These are phyloP conservation scores for Leishmania tropica DNA, from an alignment of 208 protist genomes.

Conservation along the genomic window DNA sequence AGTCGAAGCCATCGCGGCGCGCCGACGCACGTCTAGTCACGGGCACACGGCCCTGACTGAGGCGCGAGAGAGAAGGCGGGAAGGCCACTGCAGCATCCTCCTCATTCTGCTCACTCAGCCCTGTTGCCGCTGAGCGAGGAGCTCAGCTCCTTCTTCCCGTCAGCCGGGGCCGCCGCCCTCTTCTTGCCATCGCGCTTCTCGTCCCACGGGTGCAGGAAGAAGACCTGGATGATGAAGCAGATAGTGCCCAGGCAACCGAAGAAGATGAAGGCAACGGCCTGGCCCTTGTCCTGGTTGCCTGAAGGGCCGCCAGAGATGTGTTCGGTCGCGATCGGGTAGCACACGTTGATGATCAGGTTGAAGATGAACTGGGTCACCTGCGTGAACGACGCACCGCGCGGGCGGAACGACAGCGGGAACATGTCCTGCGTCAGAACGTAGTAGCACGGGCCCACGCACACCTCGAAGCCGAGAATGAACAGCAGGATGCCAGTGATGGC, in stretches of 20 bases:
- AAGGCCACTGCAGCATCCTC: not conserved
- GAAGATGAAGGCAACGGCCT: constrained; percentile 89
- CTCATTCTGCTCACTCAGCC: not conserved
- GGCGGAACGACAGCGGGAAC: constrained; percentile 83
- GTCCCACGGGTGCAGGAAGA: constrained; percentile 80
- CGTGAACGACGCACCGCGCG: constrained; percentile 65
- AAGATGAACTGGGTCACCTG: constrained; percentile 80
- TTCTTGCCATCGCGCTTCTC: constrained; percentile 30
- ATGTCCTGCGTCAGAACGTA: constrained; percentile 84
- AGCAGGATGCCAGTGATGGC: constrained; percentile 80
- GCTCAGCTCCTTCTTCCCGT: constrained; percentile 9
- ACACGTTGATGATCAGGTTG: constrained; percentile 90
- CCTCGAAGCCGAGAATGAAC: constrained; percentile 81
- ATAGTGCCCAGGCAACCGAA: constrained; percentile 70
- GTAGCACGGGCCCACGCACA: constrained; percentile 80
- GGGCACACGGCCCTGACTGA: not conserved
- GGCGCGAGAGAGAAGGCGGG: not conserved
- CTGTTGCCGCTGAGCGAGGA: not conserved
- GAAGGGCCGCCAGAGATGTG: constrained; percentile 78
- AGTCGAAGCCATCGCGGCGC: not conserved
- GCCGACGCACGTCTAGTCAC: not conserved
- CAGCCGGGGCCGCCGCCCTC: not conserved
- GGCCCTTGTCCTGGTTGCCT: constrained; percentile 86
- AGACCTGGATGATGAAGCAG: constrained; percentile 73
- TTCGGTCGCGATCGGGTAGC: constrained; percentile 83